Conservation (phyloP, 164 flowering plant genomes). For the Nymphaea colorata region DNA sequence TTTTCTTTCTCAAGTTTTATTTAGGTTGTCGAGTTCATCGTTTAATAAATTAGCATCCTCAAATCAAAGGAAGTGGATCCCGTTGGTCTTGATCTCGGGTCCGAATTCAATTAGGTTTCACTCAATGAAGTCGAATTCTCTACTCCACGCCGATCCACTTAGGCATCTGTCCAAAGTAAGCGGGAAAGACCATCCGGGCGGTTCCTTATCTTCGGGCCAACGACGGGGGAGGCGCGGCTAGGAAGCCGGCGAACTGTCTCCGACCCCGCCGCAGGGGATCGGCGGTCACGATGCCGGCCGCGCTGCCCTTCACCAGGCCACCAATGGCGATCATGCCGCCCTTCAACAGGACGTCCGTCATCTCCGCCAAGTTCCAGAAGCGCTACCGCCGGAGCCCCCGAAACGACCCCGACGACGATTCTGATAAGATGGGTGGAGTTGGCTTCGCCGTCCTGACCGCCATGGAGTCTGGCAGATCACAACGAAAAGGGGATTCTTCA, state of each 20-base stretch:
- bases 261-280: not conserved
- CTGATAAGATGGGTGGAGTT: not conserved
- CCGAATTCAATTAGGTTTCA: too few relatives aligned
- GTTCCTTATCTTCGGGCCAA: not conserved
- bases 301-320: not conserved
- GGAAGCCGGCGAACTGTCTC: not conserved
- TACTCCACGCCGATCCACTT: not conserved
- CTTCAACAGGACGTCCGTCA: not conserved
- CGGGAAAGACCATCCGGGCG: not conserved
- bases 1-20: too few relatives aligned
- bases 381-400: not conserved
- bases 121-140: too few relatives aligned
- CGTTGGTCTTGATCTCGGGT: too few relatives aligned
- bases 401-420: not conserved
- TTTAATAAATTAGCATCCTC: too few relatives aligned
- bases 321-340: not conserved
- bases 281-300: not conserved
- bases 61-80: too few relatives aligned
- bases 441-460: constrained; percentile 6
- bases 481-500: not conserved
- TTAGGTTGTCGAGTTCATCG: too few relatives aligned
- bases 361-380: constrained; percentile 3
- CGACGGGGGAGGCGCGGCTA: not conserved
- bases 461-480: not conserved
- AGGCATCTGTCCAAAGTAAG: not conserved